Percentiles rank a stretch among this genome's conserved stretches.
Evolutionary conservation across 2,329 filamentous ascomycete species (phyloP).

Genomic region (Cytospora schulzeri): DNA sequence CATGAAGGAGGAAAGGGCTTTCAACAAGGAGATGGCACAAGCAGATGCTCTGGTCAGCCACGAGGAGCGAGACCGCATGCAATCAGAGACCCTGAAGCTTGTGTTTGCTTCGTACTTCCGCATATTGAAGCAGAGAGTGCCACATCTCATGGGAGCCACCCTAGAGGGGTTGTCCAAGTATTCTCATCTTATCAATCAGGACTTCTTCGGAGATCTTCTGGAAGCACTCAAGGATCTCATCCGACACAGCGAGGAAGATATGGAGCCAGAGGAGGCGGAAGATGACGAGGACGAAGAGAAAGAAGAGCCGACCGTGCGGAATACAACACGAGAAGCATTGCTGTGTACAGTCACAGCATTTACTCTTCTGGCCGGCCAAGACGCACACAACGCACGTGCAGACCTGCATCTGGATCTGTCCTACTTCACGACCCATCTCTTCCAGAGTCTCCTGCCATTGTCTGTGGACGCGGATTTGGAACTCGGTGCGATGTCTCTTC

Average conservation of each 20-base stretch:
- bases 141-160: slow-evolving; percentile 93
- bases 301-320: slow-evolving; percentile 56
- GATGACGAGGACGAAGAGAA: slow-evolving; percentile 52
- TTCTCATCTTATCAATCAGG: slow-evolving; percentile 95
- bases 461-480: slow-evolving; percentile 86
- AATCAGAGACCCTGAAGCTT: slow-evolving; percentile 92
- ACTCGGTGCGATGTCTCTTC: slow-evolving; percentile 71
- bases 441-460: slow-evolving; percentile 78
- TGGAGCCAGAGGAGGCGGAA: slow-evolving; percentile 48
- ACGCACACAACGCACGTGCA: slow-evolving; percentile 80
- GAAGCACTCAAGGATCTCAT: slow-evolving; percentile 95
- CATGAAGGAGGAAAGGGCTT: slow-evolving; percentile 79
- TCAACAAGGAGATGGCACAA: slow-evolving; percentile 91
- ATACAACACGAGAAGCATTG: slow-evolving; percentile 81
- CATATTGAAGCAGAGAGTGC: slow-evolving; percentile 80
- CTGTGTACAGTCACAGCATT: slow-evolving; percentile 96
- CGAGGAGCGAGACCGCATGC: slow-evolving; percentile 90
- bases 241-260: slow-evolving; percentile 66
- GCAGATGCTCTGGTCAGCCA: slow-evolving; percentile 90
- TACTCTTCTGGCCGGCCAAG: slow-evolving; percentile 92
- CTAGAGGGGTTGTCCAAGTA: slow-evolving; percentile 93
- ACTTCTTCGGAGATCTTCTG: slow-evolving; percentile 95
- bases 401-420: slow-evolving; percentile 86
- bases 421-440: slow-evolving; percentile 94
- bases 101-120: slow-evolving; percentile 96